Evolutionary conservation across 352 stramenopile genomes (phyloP).

Genomic region (Thalassiosira allenii): DNA sequence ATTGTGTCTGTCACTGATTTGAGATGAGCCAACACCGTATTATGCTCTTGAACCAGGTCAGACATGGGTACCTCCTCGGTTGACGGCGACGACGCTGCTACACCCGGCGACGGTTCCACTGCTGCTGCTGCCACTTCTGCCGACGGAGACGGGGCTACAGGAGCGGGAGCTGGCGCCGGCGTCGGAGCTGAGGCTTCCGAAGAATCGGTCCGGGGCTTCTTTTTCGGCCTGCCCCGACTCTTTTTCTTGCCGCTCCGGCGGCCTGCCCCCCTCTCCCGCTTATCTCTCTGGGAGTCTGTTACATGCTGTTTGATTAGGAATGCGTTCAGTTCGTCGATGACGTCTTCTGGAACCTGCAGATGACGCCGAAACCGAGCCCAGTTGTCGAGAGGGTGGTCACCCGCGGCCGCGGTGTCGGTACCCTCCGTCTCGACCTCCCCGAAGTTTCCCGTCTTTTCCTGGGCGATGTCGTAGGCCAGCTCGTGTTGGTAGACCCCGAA

Average conservation of each 20-base stretch:
- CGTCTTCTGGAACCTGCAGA: background rate
- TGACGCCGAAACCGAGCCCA: background rate
- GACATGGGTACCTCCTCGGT: background rate
- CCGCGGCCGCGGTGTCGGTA: too few species aligned
- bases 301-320: background rate
- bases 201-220: too few species aligned
- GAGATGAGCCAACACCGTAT: background rate
- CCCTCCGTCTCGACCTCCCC: too few species aligned
- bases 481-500: constrained; percentile 5
- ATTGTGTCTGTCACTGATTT: background rate
- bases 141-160: too few species aligned
- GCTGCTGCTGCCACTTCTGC: too few species aligned
- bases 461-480: too few species aligned
- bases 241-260: background rate
- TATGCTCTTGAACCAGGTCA: background rate
- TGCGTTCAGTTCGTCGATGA: background rate
- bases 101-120: too few species aligned
- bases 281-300: background rate
- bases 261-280: background rate
- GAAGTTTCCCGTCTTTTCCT: too few species aligned
- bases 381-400: constrained; percentile 5
- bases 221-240: too few species aligned
- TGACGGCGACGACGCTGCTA: background rate
- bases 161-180: too few species aligned
- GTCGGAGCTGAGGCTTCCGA: too few species aligned